Percentiles rank a stretch among this genome's conserved stretches.
Evolutionary conservation across 2,329 filamentous ascomycete species (phyloP).

Genomic region (Botrytis byssoidea): DNA sequence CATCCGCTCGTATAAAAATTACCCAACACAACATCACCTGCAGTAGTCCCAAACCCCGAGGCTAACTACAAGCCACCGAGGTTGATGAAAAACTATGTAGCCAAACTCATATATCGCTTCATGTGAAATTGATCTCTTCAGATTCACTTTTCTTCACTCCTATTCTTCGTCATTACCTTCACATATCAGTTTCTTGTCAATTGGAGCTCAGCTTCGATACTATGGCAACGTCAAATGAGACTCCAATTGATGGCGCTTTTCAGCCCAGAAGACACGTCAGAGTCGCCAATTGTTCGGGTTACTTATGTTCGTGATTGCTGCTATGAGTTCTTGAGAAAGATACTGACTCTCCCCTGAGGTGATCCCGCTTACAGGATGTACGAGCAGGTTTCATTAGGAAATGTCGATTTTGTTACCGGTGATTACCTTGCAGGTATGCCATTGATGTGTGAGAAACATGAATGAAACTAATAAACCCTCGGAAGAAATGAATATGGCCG

Average conservation of each 20-base stretch:
- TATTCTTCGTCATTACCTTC: neutral
- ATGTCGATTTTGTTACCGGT: neutral
- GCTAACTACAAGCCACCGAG: neutral
- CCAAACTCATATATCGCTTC: neutral
- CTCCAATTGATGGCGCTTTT: neutral
- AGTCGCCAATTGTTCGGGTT: neutral
- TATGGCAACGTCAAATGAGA: neutral
- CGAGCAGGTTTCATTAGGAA: neutral
- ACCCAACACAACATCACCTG: neutral
- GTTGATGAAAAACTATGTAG: neutral
- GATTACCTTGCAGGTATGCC: neutral
- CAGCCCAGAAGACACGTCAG: neutral
- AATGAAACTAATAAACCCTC: neutral
- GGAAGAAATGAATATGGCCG: neutral
- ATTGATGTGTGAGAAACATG: neutral
- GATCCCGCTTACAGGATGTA: neutral
- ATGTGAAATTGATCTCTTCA: neutral
- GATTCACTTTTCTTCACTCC: neutral
- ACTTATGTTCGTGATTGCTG: neutral
- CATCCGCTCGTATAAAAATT: neutral
- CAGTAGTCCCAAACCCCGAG: neutral
- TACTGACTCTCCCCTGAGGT: neutral
- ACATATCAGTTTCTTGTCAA: neutral
- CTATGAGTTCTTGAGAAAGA: neutral
- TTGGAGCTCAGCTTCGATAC: neutral